Evolutionary conservation across 768 basidiomycete genomes (phyloP), one percentile per base, ranked within the genome.

Genomic region (Crucibulum laeve): DNA sequence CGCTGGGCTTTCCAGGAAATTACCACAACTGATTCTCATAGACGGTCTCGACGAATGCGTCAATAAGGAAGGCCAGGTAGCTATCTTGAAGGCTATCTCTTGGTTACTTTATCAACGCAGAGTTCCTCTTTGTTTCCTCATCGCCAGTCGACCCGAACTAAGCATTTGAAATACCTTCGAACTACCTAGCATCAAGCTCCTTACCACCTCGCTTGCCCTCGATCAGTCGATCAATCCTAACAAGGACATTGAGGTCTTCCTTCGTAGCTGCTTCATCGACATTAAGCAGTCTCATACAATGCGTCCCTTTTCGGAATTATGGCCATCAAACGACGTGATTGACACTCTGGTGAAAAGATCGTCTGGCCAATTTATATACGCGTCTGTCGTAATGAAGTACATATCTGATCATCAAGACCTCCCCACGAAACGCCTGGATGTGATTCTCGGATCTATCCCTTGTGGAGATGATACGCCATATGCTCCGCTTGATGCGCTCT

Each of bases 1-100:
- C n/a, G n/a, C n/a, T n/a, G n/a, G n/a, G n/a, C n/a, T n/a, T n/a
- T n/a, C n/a, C n/a, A n/a, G n/a, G n/a, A n/a, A n/a, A n/a, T n/a
- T n/a, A n/a, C 15, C 24, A 32, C 11, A 38, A 11, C n/a, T 45
- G 10, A 38, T 52, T 11, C 34, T 55, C 22, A 50, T 58, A 11
- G 61, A 62, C 43, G 61, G 55, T 2, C 46, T 64, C 2, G 62
- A 64, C 32, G 58, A 60, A 42, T 59, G 58, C 22, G 30, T 40
- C 1, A 50, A 39, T 1, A 21, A 45, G 1, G 24, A 42, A 15
- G 23, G 35, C 1, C 59, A 56, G 17, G 32, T 23, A 11, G 40
- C 46, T 11, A 42, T 60, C 17, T 38, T 62, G 8, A 21, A 25
- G 1, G 34, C 44, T 4, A 48, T 58, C 15, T 36, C 23, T 0